Base-by-base conservation (phyloP, 176 grass and related monocot genomes). In the Leersia perrieri region DNA sequence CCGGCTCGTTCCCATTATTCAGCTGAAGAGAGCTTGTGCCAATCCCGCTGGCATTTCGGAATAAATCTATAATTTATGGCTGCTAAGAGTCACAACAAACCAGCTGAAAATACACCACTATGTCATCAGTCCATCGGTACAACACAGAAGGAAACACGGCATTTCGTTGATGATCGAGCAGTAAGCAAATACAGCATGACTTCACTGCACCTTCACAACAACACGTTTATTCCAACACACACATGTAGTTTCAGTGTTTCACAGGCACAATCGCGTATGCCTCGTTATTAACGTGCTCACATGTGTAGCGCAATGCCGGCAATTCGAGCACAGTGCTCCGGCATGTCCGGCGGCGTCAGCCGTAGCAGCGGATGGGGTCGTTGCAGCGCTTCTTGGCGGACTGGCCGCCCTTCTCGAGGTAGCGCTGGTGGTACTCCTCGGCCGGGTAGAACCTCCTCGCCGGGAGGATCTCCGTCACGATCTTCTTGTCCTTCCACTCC, bases 321-420 rank as follows among this genome's bases (percentile, higher is more conserved):
- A 53, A 53, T 22, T 53, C 20, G 20, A 53, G 49, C 5, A 22
- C 49, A 53, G 6, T n/a, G 12, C 1, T 53, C 49, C 49, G 47
- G 18, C 47, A 18, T 11, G 39, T 15, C 41, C 18, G 60, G 18
- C 5, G 27, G 26, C 2, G 40, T 97, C 91, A 97, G 9, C 95
- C 95, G 53, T 95, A 93, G 88, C 95, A 98, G 64, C 88, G 85
- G 60, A 98, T 98, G 68, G 92, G 95, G 68, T 98, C 84, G 78
- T 61, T 80, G 95, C 95, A 98, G 28, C 78, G 47, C 79, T 98
- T 98, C 42, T 20, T 78, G 60, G 92, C 86, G 38, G 88, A 93
- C 78, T 98, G 95, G 3, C 92, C 92, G 5, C 95, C 92, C 81
- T 98, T 98, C 88, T 98, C 90, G 1, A 98, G 86, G 61, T 98